Percentiles rank a stretch among this genome's conserved stretches.
Conservation (phyloP, 169 alveolate genomes). For the Plasmodium adleri region DNA sequence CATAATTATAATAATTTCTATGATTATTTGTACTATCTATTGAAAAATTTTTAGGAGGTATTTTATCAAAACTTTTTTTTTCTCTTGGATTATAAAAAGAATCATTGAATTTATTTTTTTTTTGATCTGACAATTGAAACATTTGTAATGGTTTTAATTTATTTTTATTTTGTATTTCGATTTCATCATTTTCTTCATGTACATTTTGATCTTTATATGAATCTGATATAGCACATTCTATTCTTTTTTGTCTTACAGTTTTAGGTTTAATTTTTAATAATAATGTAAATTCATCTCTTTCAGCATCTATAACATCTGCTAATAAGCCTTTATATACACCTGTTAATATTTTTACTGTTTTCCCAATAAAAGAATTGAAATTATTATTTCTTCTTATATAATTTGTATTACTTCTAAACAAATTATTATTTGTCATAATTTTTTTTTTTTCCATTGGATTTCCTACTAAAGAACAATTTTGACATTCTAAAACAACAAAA, state of each 20-base stretch:
- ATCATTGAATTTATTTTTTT: slow-evolving; percentile 11
- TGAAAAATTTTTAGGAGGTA: too few species aligned
- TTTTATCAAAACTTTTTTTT: background rate
- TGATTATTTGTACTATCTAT: background rate
- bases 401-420: slow-evolving; percentile 49
- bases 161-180: background rate
- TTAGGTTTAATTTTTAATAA: slow-evolving; percentile 85
- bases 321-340: slow-evolving; percentile 85
- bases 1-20: slow-evolving; percentile 6
- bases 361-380: slow-evolving; percentile 81
- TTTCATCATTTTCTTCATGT: slow-evolving; percentile 25
- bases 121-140: slow-evolving; percentile 7
- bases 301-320: slow-evolving; percentile 85
- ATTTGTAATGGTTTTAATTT: slow-evolving; percentile 1
- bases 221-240: slow-evolving; percentile 78
- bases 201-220: slow-evolving; percentile 22
- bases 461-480: slow-evolving; percentile 49
- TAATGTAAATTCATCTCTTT: slow-evolving; percentile 84
- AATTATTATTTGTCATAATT: slow-evolving; percentile 41
- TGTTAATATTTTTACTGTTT: slow-evolving; percentile 85
- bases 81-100: slow-evolving; percentile 3
- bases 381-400: slow-evolving; percentile 9
- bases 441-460: slow-evolving; percentile 46
- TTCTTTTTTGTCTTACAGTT: slow-evolving; percentile 83
- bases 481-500: slow-evolving; percentile 63